Conservation (phyloP, 257 asterid genomes). For the Solanum dulcamara region DNA sequence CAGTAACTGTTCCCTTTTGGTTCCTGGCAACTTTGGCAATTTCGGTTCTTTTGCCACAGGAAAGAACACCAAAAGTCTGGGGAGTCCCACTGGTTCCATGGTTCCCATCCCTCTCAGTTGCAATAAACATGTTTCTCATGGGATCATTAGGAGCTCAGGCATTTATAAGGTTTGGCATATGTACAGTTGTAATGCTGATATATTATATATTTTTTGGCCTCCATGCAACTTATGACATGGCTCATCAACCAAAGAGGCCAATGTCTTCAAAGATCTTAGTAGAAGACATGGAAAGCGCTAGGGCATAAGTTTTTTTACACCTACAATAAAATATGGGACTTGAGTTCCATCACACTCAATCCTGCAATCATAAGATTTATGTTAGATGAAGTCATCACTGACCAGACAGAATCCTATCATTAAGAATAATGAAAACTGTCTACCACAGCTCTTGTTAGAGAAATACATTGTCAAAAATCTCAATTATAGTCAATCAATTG, state of each 20-base stretch:
- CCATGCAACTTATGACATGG: constrained; percentile 52
- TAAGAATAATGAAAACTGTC: background rate
- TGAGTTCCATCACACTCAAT: background rate
- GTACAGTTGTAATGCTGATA: constrained; percentile 33
- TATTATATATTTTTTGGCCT: constrained; percentile 41
- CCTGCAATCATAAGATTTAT: background rate
- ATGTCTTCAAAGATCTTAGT: constrained; percentile 2
- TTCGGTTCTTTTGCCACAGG: constrained; percentile 32
- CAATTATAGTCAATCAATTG: background rate
- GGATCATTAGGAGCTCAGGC: constrained; percentile 46
- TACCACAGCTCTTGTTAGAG: background rate
- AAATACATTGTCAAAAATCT: background rate
- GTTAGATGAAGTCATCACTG: background rate
- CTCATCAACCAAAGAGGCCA: constrained; percentile 23
- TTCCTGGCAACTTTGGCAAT: constrained; percentile 35
- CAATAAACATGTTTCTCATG: constrained; percentile 49
- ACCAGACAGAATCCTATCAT: background rate
- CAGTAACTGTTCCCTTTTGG: constrained; percentile 36
- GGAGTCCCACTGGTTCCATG: constrained; percentile 63
- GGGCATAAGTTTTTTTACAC: background rate
- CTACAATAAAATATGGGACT: background rate
- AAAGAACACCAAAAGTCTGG: constrained; percentile 35
- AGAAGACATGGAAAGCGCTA: background rate
- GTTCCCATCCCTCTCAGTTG: constrained; percentile 51
- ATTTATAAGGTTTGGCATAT: constrained; percentile 32